Conservation (phyloP, 2,329 filamentous ascomycete species). For the Ceratocystis alfenasii region DNA sequence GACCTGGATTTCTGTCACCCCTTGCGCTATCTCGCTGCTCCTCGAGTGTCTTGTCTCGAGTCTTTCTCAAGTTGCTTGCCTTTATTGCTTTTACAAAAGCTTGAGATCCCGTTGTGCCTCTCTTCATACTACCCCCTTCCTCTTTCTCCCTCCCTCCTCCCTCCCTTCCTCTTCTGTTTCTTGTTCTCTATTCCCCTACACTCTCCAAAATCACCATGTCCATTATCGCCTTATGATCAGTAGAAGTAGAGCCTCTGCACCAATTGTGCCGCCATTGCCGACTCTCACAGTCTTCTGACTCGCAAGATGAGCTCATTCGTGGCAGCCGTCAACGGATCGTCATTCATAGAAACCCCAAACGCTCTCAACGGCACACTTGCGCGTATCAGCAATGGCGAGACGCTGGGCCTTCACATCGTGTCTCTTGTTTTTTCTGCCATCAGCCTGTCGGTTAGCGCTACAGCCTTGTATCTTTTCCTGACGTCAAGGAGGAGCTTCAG, state of each 20-base stretch:
- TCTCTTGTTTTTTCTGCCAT: conserved; percentile 36
- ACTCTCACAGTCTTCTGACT: too few relatives aligned
- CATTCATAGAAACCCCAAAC: not conserved
- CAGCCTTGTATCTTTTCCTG: conserved; percentile 59
- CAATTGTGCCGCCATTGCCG: not conserved
- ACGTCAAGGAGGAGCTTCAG: conserved; percentile 63
- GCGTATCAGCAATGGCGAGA: not conserved
- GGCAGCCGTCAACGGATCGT: not conserved
- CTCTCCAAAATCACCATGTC: not conserved
- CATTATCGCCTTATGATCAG: conserved; percentile 6
- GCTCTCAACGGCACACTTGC: not conserved
- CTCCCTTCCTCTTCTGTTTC: not conserved
- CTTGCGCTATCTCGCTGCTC: too few relatives aligned
- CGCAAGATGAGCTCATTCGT: not conserved
- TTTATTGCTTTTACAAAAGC: too few relatives aligned
- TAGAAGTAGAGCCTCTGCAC: not conserved
- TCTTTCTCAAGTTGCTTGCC: too few relatives aligned
- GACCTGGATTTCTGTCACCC: too few relatives aligned
- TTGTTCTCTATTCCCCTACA: not conserved
- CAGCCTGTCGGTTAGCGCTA: conserved; percentile 45
- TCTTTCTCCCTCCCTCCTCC: not conserved
- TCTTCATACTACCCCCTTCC: too few relatives aligned
- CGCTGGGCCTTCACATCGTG: conserved; percentile 26
- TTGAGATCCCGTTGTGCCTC: too few relatives aligned
- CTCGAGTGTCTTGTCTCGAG: too few relatives aligned